These are phyloP conservation scores for Suillus luteus DNA, from an alignment of 768 basidiomycete genomes.

Conservation along the genomic window DNA sequence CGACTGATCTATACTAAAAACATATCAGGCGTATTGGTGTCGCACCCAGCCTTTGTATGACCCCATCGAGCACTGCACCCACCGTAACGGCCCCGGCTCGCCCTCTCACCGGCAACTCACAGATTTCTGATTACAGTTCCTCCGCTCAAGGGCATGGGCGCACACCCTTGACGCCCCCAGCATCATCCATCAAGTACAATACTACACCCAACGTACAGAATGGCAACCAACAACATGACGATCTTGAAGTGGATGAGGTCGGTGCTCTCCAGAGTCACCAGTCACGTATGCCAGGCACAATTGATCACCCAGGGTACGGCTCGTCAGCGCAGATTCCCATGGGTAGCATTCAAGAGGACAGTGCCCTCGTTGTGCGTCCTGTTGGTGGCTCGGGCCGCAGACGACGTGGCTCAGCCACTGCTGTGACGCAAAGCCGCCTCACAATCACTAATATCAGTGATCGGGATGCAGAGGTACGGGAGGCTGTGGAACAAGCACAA, in stretches of 20 bases:
- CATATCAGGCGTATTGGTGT: conserved; percentile 48
- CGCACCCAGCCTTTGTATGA: conserved; percentile 43
- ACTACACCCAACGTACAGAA: conserved; percentile 31
- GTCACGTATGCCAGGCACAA: conserved; percentile 18
- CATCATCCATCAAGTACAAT: conserved; percentile 30
- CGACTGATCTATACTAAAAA: conserved; percentile 2
- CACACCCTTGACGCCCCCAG: conserved; percentile 14
- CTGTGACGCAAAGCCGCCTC: conserved; percentile 34
- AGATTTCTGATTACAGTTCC: conserved; percentile 15
- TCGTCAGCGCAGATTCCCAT: conserved; percentile 23
- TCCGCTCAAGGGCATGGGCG: conserved; percentile 18
- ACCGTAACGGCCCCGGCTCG: conserved; percentile 33
- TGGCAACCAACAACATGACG: conserved; percentile 16
- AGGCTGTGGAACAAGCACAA: conserved; percentile 45
- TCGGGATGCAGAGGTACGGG: conserved; percentile 35
- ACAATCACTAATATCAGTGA: conserved; percentile 47
- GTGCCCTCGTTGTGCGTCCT: conserved; percentile 15
- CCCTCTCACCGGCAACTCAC: conserved; percentile 25
- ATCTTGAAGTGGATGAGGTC: conserved; percentile 23
- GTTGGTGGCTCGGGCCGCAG: conserved; percentile 22
- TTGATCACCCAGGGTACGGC: conserved; percentile 33
- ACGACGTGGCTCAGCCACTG: conserved; percentile 33
- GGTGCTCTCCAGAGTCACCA: conserved; percentile 22
- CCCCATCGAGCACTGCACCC: conserved; percentile 31
- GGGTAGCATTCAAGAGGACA: conserved; percentile 30